phyloP scores from a whole-genome alignment of 2,329 filamentous ascomycete species.

The Neopestalotiopsis rosae region DNA sequence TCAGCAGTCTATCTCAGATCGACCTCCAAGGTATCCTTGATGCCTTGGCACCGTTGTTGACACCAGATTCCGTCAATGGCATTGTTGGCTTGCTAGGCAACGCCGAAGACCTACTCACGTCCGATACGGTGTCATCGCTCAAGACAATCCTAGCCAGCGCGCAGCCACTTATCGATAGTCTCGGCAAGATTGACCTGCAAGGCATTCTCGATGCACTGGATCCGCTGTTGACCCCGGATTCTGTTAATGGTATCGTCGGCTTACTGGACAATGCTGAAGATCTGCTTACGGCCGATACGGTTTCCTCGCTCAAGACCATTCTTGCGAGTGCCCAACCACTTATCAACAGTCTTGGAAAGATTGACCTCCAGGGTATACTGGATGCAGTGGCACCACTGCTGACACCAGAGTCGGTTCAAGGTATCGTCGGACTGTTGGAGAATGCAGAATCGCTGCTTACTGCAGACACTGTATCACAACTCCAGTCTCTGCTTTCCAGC shows the following conservation, averaged over 20 bases:
- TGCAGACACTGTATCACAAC: slow-evolving; percentile 26
- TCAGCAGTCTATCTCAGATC: slow-evolving; percentile 39
- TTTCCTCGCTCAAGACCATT: slow-evolving; percentile 30
- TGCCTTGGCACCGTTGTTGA: slow-evolving; percentile 41
- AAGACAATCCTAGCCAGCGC: slow-evolving; percentile 27
- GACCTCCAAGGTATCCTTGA: slow-evolving; percentile 29
- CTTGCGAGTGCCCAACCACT: slow-evolving; percentile 30
- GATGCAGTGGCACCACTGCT: slow-evolving; percentile 40
- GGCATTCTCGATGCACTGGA: slow-evolving; percentile 38
- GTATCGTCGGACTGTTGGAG: slow-evolving; percentile 30
- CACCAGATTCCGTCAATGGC: slow-evolving; percentile 34
- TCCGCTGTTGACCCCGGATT: slow-evolving; percentile 38
- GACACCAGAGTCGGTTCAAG: slow-evolving; percentile 33
- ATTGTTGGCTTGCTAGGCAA: slow-evolving; percentile 35
- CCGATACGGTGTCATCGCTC: slow-evolving; percentile 28
- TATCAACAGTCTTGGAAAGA: slow-evolving; percentile 34
- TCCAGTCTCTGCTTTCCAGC: slow-evolving; percentile 28
- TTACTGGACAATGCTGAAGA: slow-evolving; percentile 37
- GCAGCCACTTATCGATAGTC: slow-evolving; percentile 22
- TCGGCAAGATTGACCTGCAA: slow-evolving; percentile 38
- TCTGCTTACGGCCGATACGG: slow-evolving; percentile 30
- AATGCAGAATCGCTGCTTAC: slow-evolving; percentile 30
- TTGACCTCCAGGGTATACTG: slow-evolving; percentile 32
- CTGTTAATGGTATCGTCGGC: slow-evolving; percentile 35
- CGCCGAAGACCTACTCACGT: slow-evolving; percentile 33